phyloP scores from a whole-genome alignment of 2,329 filamentous ascomycete genomes.

The Ascochyta pisi region DNA sequence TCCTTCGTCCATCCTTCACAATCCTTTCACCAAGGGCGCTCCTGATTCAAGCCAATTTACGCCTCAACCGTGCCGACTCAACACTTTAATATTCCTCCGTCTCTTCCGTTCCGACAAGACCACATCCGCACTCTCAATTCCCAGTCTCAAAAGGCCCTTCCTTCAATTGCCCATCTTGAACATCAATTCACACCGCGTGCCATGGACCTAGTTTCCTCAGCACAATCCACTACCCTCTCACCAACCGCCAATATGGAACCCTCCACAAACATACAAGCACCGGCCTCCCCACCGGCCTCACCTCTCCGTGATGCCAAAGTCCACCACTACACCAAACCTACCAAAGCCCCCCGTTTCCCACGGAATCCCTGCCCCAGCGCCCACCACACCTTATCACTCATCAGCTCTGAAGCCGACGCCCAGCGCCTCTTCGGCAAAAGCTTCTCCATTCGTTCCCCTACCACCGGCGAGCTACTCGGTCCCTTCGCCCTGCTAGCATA shows the following conservation, averaged over 20 bases:
- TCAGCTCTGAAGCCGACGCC: conserved; percentile 3
- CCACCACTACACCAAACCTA: background rate
- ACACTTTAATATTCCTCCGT: background rate
- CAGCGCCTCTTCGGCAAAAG: conserved; percentile 12
- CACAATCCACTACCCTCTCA: background rate
- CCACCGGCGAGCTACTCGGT: conserved; percentile 1
- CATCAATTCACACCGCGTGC: background rate
- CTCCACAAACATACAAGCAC: background rate
- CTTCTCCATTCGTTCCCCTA: conserved; percentile 7
- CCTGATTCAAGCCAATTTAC: background rate
- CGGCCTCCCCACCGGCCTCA: conserved; percentile 3
- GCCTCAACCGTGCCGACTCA: background rate
- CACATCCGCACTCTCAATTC: background rate
- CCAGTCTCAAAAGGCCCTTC: background rate
- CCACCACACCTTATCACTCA: conserved; percentile 9
- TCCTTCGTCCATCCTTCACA: background rate
- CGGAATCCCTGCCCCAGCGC: conserved; percentile 7
- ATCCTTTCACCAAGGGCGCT: conserved; percentile 13
- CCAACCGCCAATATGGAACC: background rate
- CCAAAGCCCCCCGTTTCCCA: conserved; percentile 3
- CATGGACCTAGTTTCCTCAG: conserved; percentile 6
- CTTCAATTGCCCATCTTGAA: background rate
- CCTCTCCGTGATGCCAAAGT: background rate
- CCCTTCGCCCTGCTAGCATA: conserved; percentile 12
- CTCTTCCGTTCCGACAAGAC: background rate